Percentiles rank a stretch among this genome's conserved stretches.
Evolutionary conservation across 371 early-diverging fungal species (phyloP).

Genomic region (Smittium mucronatum): DNA sequence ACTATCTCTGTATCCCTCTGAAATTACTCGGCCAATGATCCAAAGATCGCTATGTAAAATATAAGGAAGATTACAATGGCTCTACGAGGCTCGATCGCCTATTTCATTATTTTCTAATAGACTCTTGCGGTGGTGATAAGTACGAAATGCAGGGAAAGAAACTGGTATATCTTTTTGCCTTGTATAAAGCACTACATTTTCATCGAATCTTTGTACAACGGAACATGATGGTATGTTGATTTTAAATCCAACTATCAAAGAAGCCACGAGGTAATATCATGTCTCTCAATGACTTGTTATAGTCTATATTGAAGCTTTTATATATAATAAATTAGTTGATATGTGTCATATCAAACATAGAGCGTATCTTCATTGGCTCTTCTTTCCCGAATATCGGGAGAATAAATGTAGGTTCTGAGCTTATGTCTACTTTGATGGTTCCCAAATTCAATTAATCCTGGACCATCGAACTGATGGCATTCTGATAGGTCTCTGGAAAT

Average conservation of each 20-base stretch:
- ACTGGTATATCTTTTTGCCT: constrained; percentile 35
- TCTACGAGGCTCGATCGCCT: constrained; percentile 25
- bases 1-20: constrained; percentile 15
- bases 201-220: constrained; percentile 13
- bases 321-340: not conserved
- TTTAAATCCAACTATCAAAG: constrained; percentile 27
- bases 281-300: constrained; percentile 26
- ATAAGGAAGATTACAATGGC: constrained; percentile 25
- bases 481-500: not conserved
- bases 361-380: not conserved
- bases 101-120: constrained; percentile 34
- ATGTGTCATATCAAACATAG: not conserved
- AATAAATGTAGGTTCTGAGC: not conserved
- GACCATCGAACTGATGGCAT: not conserved
- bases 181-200: constrained; percentile 24
- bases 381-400: not conserved
- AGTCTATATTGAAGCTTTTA: constrained; percentile 19
- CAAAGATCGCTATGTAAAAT: constrained; percentile 26
- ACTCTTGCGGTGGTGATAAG: constrained; percentile 33
- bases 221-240: constrained; percentile 31
- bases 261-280: constrained; percentile 21
- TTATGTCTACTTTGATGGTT: not conserved
- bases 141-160: constrained; percentile 33
- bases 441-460: not conserved
- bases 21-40: constrained; percentile 11